Base-by-base conservation (phyloP, 2,329 filamentous ascomycete genomes). In the Boeremia lycopersici region DNA sequence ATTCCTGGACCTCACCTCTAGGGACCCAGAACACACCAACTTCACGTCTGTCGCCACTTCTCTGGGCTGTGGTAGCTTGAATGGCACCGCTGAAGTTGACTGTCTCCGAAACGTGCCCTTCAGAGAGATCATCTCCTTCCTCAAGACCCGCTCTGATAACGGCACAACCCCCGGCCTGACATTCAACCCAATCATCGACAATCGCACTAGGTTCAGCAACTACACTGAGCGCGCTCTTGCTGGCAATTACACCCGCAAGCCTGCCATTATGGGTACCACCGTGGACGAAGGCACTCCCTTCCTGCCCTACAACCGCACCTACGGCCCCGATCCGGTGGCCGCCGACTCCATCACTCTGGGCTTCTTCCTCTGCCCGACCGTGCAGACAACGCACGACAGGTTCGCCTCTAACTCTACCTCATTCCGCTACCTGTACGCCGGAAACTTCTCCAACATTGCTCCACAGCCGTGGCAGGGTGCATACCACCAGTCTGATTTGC, bases 11-110 rank as follows among this genome's bases (percentile, higher is more conserved):
- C 41, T 66, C n/a, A 33, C 10, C 2, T 62, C 35, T 7, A 29
- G 48, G 10, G 70, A 73, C 34, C 34, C 56, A 7, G 48, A 61
- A 13, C 65, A 74, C 13, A 64, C 65, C 7, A 77, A 77, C 59
- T 77, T 78, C 60, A 73, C 72, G 1, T 73, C 68, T 31, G 71
- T 78, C 1, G 76, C 75, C 6, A 57, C 61, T 7, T 62, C 71
- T 2, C 64, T 78, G 10, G 74, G 71, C 1, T 78, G 77, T 45
- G 57, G 47, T 15, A 57, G 57, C 46, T 30, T 59, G 17, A 57
- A 63, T 13, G 47, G 63, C 2, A 39, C 52, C 25, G 63, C 57
- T 0, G 70, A 77, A 51, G 56, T 79, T 3, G 64, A 65, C 1
- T 79, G 77, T 53, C 69, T 79, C 54, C 67, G 71, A 19, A 61